A percentile compares a stretch with the other conserved stretches of the same genome.
phyloP scores from a whole-genome alignment of 257 asterid genomes.

The Dorcoceras hygrometricum region DNA sequence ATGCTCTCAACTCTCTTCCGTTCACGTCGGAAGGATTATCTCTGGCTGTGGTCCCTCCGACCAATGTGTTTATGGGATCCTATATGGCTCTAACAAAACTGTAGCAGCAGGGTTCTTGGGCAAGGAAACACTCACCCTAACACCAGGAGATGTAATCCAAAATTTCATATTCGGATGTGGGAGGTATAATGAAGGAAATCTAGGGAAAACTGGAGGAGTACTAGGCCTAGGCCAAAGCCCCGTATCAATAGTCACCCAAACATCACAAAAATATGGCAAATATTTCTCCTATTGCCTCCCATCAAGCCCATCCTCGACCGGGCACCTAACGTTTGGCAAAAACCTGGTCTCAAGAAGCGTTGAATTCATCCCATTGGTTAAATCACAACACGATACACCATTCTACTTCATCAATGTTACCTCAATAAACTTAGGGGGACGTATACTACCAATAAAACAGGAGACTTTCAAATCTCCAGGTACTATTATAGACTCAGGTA shows the following conservation, averaged over 20 bases:
- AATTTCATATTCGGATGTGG: conserved; percentile 70
- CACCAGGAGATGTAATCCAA: conserved; percentile 43
- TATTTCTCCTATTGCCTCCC: conserved; percentile 82
- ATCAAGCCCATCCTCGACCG: conserved; percentile 42
- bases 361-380: conserved; percentile 48
- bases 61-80: conserved; percentile 49
- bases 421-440: conserved; percentile 47
- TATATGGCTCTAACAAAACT: too few relatives aligned
- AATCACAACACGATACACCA: conserved; percentile 17
- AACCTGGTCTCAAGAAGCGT: conserved; percentile 17
- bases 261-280: conserved; percentile 46
- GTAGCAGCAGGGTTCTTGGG: conserved; percentile 57
- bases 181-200: conserved; percentile 56
- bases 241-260: conserved; percentile 61
- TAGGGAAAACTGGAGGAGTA: conserved; percentile 66
- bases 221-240: conserved; percentile 57
- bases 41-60: conserved; percentile 37
- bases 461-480: conserved; percentile 43
- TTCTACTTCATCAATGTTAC: conserved; percentile 51
- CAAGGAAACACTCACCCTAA: conserved; percentile 49
- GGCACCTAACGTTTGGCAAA: conserved; percentile 61
- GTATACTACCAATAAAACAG: conserved; percentile 34
- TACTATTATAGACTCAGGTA: conserved; percentile 72
- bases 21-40: conserved; percentile 30
- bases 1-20: conserved; percentile 45